Evolutionary conservation across 768 basidiomycete genomes (phyloP).

Genomic region (Boletus reticulatus): DNA sequence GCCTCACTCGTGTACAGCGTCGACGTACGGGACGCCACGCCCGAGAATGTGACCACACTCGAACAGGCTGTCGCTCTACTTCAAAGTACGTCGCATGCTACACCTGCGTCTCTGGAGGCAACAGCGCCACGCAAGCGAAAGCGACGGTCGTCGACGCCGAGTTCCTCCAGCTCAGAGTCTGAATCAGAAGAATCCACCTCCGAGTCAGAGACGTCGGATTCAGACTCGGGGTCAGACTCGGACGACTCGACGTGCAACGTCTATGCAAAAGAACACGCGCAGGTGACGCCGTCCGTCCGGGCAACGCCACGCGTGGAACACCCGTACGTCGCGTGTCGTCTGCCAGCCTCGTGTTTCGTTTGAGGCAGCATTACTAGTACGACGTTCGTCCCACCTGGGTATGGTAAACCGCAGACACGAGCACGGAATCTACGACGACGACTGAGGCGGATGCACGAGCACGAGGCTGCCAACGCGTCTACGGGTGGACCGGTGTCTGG

Average conservation of each 20-base stretch:
- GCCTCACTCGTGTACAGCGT: conserved; percentile 15
- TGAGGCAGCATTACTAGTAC: conserved; percentile 1
- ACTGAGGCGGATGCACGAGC: conserved; percentile 39
- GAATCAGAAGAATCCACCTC: conserved; percentile 10
- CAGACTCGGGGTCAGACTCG: conserved; percentile 19
- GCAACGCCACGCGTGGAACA: not conserved
- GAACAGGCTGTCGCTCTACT: not conserved
- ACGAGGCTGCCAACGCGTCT: conserved; percentile 10
- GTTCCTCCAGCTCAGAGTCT: conserved; percentile 21
- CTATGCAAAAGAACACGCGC: too few relatives aligned
- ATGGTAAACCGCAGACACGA: conserved; percentile 56
- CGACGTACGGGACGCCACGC: conserved; percentile 2
- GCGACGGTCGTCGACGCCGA: conserved; percentile 14
- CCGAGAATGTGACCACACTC: too few relatives aligned
- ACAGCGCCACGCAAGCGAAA: conserved; percentile 23
- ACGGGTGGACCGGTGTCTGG: conserved; percentile 34
- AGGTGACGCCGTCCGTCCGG: conserved; percentile 6
- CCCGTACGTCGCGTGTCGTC: conserved; percentile 5
- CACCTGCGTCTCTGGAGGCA: not conserved
- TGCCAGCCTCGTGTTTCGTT: not conserved
- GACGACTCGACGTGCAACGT: not conserved
- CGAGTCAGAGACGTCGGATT: conserved; percentile 19
- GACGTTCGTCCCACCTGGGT: conserved; percentile 50
- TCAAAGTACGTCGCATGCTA: not conserved
- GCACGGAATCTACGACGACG: conserved; percentile 57